phyloP scores from a whole-genome alignment of 139 green algal genomes.

The Closterium sp. region DNA sequence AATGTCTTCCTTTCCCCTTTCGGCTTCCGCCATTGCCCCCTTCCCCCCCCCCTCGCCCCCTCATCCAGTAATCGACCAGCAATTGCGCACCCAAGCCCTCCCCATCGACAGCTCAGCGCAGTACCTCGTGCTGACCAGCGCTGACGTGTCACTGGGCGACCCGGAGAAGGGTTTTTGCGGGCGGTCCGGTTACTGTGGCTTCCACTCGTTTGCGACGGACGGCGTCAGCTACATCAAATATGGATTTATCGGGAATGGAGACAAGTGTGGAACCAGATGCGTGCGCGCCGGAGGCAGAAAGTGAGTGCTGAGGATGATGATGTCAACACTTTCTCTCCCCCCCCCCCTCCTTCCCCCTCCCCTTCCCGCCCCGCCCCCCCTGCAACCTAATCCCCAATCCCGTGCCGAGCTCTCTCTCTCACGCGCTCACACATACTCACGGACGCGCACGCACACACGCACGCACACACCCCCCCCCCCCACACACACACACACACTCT shows the following conservation, averaged over 20 bases:
- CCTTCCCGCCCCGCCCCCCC: no score
- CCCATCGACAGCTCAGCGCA: background rate
- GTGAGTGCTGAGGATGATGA: no score
- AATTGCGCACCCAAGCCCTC: background rate
- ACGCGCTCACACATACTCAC: no score
- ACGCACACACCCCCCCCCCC: no score
- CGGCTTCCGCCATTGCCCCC: no score
- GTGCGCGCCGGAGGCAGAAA: background rate
- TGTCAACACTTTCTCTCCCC: no score
- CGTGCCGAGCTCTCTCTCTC: no score
- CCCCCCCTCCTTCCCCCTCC: no score
- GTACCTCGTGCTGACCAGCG: background rate
- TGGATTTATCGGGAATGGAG: background rate
- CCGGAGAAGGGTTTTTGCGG: background rate
- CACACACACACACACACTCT: no score
- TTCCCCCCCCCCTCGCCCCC: no score
- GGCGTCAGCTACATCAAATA: background rate
- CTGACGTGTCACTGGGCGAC: background rate
- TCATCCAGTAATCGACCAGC: background rate
- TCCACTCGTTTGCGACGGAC: background rate
- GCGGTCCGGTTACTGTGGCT: background rate
- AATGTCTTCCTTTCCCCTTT: background rate
- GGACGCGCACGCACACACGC: no score
- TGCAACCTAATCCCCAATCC: no score
- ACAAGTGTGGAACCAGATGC: background rate